Evolutionary conservation across 2,329 filamentous ascomycete species (phyloP).

Genomic region (Penicillium digitatum): DNA sequence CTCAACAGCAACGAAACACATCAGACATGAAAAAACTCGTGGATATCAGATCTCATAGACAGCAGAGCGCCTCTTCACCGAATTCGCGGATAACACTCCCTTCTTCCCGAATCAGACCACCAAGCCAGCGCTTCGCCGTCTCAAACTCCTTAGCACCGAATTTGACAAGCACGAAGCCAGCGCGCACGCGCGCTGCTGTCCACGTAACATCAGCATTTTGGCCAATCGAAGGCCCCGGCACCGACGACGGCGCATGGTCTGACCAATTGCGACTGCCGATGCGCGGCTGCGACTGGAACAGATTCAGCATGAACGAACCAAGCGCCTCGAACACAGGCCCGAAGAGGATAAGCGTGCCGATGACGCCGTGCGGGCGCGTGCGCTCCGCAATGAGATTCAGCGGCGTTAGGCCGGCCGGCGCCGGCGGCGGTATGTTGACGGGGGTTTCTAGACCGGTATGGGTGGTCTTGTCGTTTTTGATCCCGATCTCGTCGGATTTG

Average conservation of each 20-base stretch:
- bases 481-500: slow-evolving; percentile 15
- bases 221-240: slow-evolving; percentile 38
- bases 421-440: slow-evolving; percentile 13
- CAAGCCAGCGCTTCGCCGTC: slow-evolving; percentile 74
- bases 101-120: slow-evolving; percentile 68
- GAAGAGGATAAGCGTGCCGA: slow-evolving; percentile 79
- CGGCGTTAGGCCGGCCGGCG: slow-evolving; percentile 18
- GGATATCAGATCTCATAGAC: slow-evolving; percentile 46
- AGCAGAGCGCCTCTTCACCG: slow-evolving; percentile 76
- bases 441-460: slow-evolving; percentile 3
- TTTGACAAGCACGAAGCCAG: slow-evolving; percentile 81
- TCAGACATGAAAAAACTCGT: background rate
- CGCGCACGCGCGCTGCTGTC: slow-evolving; percentile 73
- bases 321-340: slow-evolving; percentile 66
- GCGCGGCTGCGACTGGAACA: slow-evolving; percentile 73
- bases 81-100: slow-evolving; percentile 68
- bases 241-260: slow-evolving; percentile 23
- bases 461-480: slow-evolving; percentile 33
- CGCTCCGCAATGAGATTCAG: slow-evolving; percentile 45
- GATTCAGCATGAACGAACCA: slow-evolving; percentile 69
- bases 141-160: slow-evolving; percentile 81
- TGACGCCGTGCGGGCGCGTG: slow-evolving; percentile 71
- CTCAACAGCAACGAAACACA: background rate
- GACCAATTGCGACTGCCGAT: slow-evolving; percentile 77
- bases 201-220: slow-evolving; percentile 59